phyloP scores from a whole-genome alignment of 2,329 filamentous ascomycete species.

The Curvularia eragrostidis region DNA sequence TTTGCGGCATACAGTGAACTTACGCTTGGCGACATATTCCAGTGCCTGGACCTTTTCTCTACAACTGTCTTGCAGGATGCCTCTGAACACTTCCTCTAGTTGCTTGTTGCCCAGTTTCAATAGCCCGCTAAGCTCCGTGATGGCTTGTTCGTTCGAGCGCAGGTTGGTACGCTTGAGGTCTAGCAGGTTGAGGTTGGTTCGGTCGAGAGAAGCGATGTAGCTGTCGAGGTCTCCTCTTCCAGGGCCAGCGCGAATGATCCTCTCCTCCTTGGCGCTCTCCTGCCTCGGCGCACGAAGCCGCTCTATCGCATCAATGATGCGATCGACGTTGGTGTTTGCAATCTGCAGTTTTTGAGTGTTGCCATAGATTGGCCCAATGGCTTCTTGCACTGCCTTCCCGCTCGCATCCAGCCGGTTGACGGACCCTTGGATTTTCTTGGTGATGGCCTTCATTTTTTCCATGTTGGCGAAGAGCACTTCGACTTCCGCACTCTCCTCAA shows the following conservation, averaged over 20 bases:
- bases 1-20: constrained; percentile 25
- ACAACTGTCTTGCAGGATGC: constrained; percentile 78
- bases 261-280: constrained; percentile 89
- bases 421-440: constrained; percentile 93
- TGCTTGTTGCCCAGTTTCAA: constrained; percentile 81
- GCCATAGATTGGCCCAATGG: constrained; percentile 88
- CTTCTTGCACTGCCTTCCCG: constrained; percentile 88
- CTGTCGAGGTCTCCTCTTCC: constrained; percentile 76
- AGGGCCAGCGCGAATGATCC: constrained; percentile 76
- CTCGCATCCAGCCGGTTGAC: constrained; percentile 83
- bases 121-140: constrained; percentile 77
- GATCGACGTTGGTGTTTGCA: constrained; percentile 88
- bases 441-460: constrained; percentile 90
- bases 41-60: constrained; percentile 80
- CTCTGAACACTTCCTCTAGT: constrained; percentile 83
- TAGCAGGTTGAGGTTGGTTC: constrained; percentile 80
- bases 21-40: constrained; percentile 89
- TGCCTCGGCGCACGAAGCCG: constrained; percentile 88
- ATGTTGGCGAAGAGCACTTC: constrained; percentile 73
- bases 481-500: constrained; percentile 72
- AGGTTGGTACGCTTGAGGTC: constrained; percentile 92
- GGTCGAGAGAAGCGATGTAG: constrained; percentile 88
- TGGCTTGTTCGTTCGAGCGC: constrained; percentile 87
- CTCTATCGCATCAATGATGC: constrained; percentile 84
- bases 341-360: constrained; percentile 90